Evolutionary conservation across 2,329 filamentous ascomycete genomes (phyloP).

Genomic region (Canariomyces notabilis): DNA sequence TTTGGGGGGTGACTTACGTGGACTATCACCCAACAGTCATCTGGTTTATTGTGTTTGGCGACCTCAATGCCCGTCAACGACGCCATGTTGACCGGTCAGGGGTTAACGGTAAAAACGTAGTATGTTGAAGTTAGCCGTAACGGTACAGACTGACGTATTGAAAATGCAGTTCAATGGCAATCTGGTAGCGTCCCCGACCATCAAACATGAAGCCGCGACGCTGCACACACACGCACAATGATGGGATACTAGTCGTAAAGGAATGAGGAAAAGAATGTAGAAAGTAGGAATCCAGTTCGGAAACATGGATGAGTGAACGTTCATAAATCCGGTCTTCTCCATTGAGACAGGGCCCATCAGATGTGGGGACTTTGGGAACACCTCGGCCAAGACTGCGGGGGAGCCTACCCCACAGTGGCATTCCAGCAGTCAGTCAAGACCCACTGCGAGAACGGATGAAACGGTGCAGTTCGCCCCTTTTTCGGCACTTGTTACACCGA

Average conservation of each 20-base stretch:
- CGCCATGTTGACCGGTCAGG: constrained; percentile 35
- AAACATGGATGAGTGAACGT: no score
- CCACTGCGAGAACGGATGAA: no score
- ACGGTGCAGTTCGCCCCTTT: neutral
- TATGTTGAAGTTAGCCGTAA: neutral
- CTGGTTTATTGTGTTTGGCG: constrained; percentile 68
- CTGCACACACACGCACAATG: no score
- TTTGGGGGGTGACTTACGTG: constrained; percentile 48
- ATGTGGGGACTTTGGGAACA: neutral
- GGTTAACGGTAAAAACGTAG: no score
- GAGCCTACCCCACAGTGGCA: neutral
- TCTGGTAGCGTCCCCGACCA: no score
- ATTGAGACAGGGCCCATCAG: neutral
- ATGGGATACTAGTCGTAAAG: no score
- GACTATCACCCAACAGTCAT: constrained; percentile 90
- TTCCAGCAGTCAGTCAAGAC: no score
- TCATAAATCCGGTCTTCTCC: neutral
- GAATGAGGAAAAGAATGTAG: no score
- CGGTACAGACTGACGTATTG: no score
- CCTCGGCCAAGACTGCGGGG: neutral
- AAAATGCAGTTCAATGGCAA: no score
- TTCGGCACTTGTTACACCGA: neutral
- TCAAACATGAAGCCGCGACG: no score
- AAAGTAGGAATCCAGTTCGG: no score
- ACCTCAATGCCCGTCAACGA: constrained; percentile 49